Base-by-base conservation (phyloP, 768 basidiomycete species). In the Boletus subparvulus region DNA sequence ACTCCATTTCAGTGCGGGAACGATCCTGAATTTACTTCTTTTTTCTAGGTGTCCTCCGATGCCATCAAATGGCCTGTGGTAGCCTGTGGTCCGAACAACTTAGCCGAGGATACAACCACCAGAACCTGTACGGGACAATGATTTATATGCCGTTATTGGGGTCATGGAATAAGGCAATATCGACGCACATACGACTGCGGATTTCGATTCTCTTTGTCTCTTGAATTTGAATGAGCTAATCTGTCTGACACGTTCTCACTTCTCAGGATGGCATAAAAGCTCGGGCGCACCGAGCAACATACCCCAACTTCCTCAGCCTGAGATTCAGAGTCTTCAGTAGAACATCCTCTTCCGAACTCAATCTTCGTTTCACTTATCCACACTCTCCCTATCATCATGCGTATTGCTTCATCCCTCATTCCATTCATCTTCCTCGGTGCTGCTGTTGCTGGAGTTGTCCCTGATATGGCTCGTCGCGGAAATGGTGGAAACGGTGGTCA, bases 241-340 rank as follows among this genome's bases (percentile, higher is more conserved):
- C 41, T 16, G 2, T 13, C 30, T 40, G 30, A 45, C 53, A 33
- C 37, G 16, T 33, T 41, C 30, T 21, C n/a, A 19, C 33, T 21
- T 32, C 32, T 33, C 35, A 24, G 40, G 45, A 53, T 40, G 37
- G 30, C 28, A 63, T 63, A 63, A 63, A 13, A 53, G n/a, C 50
- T 28, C 2, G 28, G 24, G 13, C 8, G 14, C 36, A 35, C n/a
- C 36, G 17, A 37, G 16, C 7, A 24, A 13, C n/a, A 33, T 21
- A 11, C 21, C 6, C 2, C 46, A 50, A 55, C 26, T 30, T 35
- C 36, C 13, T 21, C 21, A 21, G 21, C 21, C 21, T 21, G 21
- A 21, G 21, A 21, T 21, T 12, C 26, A 16, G 17, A 6, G 17
- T 14, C 16, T 42, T 47, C 36, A 32, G 0, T 19, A 10, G 13